These are phyloP conservation scores for Silene coronaria DNA, from an alignment of 179 eudicot genomes.

Conservation along the genomic window DNA sequence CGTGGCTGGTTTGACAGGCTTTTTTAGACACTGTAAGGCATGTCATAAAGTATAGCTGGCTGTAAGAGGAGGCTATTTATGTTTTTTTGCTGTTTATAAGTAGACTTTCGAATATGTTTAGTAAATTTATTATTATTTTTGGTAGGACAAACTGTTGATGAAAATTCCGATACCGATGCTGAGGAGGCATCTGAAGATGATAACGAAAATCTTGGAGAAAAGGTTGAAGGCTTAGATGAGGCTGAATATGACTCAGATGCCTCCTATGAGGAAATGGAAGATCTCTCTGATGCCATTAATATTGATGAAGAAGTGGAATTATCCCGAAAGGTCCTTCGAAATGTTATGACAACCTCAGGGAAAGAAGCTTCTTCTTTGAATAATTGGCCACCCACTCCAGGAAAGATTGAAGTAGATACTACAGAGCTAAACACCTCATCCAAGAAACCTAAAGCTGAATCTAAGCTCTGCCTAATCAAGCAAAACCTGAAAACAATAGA, in stretches of 20 bases:
- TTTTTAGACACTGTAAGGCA: neutral
- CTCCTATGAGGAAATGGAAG: slow-evolving; percentile 38
- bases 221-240: slow-evolving; percentile 29
- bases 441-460: slow-evolving; percentile 28
- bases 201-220: slow-evolving; percentile 28
- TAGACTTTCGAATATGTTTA: neutral
- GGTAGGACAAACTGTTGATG: slow-evolving; percentile 41
- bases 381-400: slow-evolving; percentile 17
- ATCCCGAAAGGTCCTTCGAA: slow-evolving; percentile 69
- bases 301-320: slow-evolving; percentile 78
- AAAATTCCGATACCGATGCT: slow-evolving; percentile 35
- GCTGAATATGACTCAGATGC: slow-evolving; percentile 39
- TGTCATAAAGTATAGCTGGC: neutral
- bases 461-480: slow-evolving; percentile 22
- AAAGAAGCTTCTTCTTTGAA: slow-evolving; percentile 29
- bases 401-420: slow-evolving; percentile 23
- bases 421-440: slow-evolving; percentile 19
- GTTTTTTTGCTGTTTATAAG: no score
- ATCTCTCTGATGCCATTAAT: slow-evolving; percentile 30
- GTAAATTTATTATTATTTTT: neutral
- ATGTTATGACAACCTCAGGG: slow-evolving; percentile 50
- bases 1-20: neutral
- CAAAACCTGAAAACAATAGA: slow-evolving; percentile 22
- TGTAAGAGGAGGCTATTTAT: no score
- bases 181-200: slow-evolving; percentile 43